Conservation (phyloP, 2,329 filamentous ascomycete species). For the Pseudocercospora musae region DNA sequence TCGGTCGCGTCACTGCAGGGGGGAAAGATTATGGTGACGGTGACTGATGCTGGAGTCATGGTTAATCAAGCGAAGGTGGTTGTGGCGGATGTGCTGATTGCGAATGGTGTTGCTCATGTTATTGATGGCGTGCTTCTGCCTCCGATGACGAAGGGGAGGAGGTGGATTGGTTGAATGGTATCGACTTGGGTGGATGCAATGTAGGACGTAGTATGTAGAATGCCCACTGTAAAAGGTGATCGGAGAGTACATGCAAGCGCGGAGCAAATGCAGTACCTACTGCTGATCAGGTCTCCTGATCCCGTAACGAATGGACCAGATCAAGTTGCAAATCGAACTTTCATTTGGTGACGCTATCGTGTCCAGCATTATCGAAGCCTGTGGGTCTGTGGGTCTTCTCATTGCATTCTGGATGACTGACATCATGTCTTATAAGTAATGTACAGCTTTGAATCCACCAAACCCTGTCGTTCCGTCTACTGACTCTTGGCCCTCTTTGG, state of each 20-base stretch:
- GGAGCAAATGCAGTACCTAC: background rate
- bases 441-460: background rate
- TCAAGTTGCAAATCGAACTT: background rate
- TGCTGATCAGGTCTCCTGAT: background rate
- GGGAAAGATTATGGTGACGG: constrained; percentile 30
- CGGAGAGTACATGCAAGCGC: background rate
- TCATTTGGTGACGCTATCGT: background rate
- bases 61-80: constrained; percentile 35
- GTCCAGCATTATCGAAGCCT: background rate
- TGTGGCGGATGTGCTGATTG: constrained; percentile 8
- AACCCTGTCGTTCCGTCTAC: background rate
- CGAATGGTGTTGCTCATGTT: constrained; percentile 11
- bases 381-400: background rate
- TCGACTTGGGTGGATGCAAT: too few relatives aligned
- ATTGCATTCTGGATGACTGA: background rate
- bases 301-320: background rate
- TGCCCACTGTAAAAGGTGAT: too few relatives aligned
- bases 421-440: background rate
- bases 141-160: background rate
- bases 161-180: background rate
- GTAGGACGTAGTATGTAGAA: too few relatives aligned
- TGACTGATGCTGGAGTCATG: constrained; percentile 37
- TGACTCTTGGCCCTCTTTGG: constrained; percentile 12
- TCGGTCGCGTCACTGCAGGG: constrained; percentile 7
- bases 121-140: constrained; percentile 5